phyloP scores from a whole-genome alignment of 768 basidiomycete species.

The Tephrocybe sp. region DNA sequence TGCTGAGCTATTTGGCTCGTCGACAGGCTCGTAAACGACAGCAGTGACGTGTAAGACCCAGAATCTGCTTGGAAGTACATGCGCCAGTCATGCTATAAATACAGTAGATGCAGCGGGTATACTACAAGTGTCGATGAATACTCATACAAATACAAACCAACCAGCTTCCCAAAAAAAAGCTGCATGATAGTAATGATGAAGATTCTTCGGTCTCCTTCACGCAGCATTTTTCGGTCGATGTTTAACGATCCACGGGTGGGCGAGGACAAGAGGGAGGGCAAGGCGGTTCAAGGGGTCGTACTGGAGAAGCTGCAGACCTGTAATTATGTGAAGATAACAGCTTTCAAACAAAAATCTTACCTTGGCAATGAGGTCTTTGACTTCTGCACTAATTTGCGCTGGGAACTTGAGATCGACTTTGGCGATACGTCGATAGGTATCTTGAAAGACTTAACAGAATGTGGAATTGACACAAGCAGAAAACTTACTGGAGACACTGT shows the following conservation, averaged over 20 bases:
- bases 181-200: not conserved
- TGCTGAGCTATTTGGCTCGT: too few species aligned
- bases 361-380: slow-evolving; percentile 59
- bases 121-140: too few species aligned
- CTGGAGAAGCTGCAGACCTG: slow-evolving; percentile 65
- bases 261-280: slow-evolving; percentile 67
- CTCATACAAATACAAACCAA: too few species aligned
- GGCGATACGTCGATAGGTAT: slow-evolving; percentile 88
- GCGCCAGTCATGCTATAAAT: too few species aligned
- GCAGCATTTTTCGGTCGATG: slow-evolving; percentile 49
- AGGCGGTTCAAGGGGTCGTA: slow-evolving; percentile 78
- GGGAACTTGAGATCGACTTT: slow-evolving; percentile 80
- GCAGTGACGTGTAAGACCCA: too few species aligned
- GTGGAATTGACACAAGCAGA: not conserved
- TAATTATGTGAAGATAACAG: not conserved
- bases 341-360: slow-evolving; percentile 31
- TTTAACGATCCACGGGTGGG: slow-evolving; percentile 85
- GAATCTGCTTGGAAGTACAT: too few species aligned
- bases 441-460: slow-evolving; percentile 31
- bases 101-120: too few species aligned
- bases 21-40: too few species aligned
- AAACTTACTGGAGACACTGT: slow-evolving; percentile 66
- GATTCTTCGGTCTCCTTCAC: slow-evolving; percentile 20
- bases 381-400: slow-evolving; percentile 54
- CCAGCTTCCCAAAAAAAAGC: too few species aligned